Base-by-base conservation (phyloP, 2,329 filamentous ascomycete species). In the Fusarium fracticaudum region DNA sequence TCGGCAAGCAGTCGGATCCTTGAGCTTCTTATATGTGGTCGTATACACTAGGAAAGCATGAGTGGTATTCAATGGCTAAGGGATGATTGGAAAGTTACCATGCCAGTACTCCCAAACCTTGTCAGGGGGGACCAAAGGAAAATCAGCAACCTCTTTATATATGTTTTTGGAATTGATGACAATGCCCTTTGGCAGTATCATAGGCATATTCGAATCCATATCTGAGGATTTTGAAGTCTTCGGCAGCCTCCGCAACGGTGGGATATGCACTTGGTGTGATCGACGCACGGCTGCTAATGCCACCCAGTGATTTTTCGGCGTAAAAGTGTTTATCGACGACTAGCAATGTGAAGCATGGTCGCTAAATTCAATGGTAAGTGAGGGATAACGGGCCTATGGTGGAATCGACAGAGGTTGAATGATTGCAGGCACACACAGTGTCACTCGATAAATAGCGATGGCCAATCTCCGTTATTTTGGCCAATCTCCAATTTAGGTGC, bases 1-100 rank as follows among this genome's bases (percentile, higher is more conserved):
- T 24, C 90, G 88, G 67, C 87, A 87, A 35, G 89, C 89, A 7
- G 89, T 91, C n/a, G 90, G 90, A 74, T 91, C 89, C 67, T 86
- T 84, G 38, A 91, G 84, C 73, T 86, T 86, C 76, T 88, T 87
- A 71, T 88, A 87, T 22, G 88, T 91, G 37, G 86, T 89, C 17
- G 89, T 90, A 75, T 91, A 91, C 10, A 90, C 90, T 91, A 48
- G 35, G 47, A 17, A 29, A 38, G 40, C 66, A 69, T 75, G 68
- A 51, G 57, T 69, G 72, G 38, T 29, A 24, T 55, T 37, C 45
- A 47, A 64, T 35, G 41, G 18, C 31, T 47, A 31, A 40, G 22
- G 20, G 22, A 44, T 24, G 38, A 11, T 22, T 63, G 53, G 54
- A 59, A 57, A 77, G 76, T 73, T 85, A 91, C 89, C 88, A 81